Evolutionary conservation across 192 early-diverging fungal genomes (phyloP).

Genomic region (Mortierella claussenii): DNA sequence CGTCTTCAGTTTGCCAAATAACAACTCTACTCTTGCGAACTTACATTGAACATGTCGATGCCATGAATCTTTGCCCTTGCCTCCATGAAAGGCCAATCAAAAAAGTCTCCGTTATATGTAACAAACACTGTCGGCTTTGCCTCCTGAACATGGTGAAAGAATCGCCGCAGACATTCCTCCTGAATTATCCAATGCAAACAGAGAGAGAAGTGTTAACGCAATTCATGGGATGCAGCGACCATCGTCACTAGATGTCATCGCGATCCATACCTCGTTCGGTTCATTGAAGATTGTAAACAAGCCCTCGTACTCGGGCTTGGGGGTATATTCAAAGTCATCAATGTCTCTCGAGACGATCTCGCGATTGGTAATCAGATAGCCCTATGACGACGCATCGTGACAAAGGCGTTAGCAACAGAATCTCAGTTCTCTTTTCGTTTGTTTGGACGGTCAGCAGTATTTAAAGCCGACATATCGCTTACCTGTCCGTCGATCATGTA

Average conservation of each 20-base stretch:
- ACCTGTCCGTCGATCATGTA: constrained; percentile 99
- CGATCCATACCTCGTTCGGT: constrained; percentile 74
- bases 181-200: constrained; percentile 22
- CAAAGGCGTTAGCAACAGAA: not conserved
- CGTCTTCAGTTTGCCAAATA: no score
- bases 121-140: constrained; percentile 88
- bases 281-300: constrained; percentile 98
- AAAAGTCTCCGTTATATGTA: constrained; percentile 99
- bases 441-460: not conserved
- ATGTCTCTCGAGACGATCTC: constrained; percentile 96
- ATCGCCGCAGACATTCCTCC: constrained; percentile 77
- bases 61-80: constrained; percentile 82
- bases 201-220: not conserved
- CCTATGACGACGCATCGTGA: constrained; percentile 58
- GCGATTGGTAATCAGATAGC: constrained; percentile 96
- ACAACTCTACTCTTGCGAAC: no score
- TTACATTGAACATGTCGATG: constrained; percentile 84
- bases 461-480: not conserved
- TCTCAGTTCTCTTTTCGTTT: not conserved
- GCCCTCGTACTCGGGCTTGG: constrained; percentile 95
- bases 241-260: not conserved
- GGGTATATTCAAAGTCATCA: constrained; percentile 97
- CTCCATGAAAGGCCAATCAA: constrained; percentile 99
- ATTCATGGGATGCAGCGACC: no score
- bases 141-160: constrained; percentile 92